Conservation (phyloP, 2,329 filamentous ascomycete genomes). For the Magnaporthiopsis incrustans region DNA sequence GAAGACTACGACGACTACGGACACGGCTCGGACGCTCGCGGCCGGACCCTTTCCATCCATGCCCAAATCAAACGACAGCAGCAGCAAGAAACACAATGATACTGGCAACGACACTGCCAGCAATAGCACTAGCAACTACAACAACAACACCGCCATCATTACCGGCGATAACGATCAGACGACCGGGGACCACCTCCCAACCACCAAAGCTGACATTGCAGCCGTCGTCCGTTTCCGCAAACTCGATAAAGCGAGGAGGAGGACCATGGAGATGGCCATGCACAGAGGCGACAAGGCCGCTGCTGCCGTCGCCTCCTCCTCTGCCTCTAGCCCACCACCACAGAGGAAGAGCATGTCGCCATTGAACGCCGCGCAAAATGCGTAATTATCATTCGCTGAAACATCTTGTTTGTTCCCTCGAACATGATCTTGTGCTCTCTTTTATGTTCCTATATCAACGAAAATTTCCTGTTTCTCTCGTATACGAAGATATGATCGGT, state of each 20-base stretch:
- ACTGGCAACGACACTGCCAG: not conserved
- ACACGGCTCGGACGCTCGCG: not conserved
- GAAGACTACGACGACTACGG: slow-evolving; percentile 1
- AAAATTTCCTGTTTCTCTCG: not conserved
- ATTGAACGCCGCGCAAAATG: not conserved
- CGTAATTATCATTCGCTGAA: not conserved
- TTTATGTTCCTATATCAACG: not conserved
- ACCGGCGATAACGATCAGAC: not conserved
- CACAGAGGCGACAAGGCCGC: not conserved
- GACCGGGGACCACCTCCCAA: not conserved
- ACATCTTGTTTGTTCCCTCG: too few relatives aligned
- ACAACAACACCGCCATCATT: too few relatives aligned
- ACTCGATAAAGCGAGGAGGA: not conserved
- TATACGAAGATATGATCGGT: not conserved
- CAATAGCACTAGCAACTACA: not conserved
- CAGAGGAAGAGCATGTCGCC: not conserved
- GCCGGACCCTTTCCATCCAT: not conserved
- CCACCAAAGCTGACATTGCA: not conserved
- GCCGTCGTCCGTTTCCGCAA: not conserved
- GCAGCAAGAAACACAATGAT: not conserved
- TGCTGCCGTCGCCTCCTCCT: too few relatives aligned
- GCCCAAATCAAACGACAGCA: too few relatives aligned
- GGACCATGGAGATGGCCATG: not conserved
- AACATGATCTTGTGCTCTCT: not conserved
- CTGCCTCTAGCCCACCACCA: not conserved